Base-by-base conservation (phyloP, 179 eudicot genomes). In the Spergularia azorica region DNA sequence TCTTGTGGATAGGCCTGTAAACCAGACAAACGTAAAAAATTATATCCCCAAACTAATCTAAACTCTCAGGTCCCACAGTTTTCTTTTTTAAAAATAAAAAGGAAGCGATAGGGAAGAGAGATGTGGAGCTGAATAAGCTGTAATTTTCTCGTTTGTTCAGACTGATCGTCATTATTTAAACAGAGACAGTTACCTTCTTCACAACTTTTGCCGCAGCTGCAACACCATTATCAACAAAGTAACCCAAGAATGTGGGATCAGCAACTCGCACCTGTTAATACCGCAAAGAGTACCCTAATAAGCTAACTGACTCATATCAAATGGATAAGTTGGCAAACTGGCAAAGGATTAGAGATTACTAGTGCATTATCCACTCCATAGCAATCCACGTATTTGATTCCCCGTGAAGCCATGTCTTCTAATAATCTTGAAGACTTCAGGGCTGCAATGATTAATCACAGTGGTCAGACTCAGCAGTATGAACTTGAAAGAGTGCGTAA, bases 341-440 rank as follows among this genome's bases (percentile, higher is more conserved):
- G 67, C 57, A 5, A 73, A 75, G 46, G 39, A 74, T 63, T 48
- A 74, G 46, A 74, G 82, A 87, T 88, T 80, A 93, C 98, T 70
- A 95, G 86, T 41, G 97, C 99, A 83, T 95, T 95, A 79, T 95
- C 99, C 75, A 95, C 97, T 70, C 99, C 99, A 68, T 95, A 95
- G 84, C 98, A 93, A 81, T 95, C 99, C 77, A 95, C 61, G 76
- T 91, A 95, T 84, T 87, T 95, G 82, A 95, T 79, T 70, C 99
- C 98, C 76, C 97, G 91, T 61, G 76, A 48, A 68, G 94, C 88
- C 99, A 95, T 95, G 80, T 95, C 99, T 85, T 95, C 99, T 80
- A 95, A 76, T 66, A 93, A 79, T 80, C 89, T 88, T 66, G 99
- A 91, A 77, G 82, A 86, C 80, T 95, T 95, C 81, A 95, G 83